Evolutionary conservation across 768 basidiomycete species (phyloP).

Genomic region (Naganishia kalamii): DNA sequence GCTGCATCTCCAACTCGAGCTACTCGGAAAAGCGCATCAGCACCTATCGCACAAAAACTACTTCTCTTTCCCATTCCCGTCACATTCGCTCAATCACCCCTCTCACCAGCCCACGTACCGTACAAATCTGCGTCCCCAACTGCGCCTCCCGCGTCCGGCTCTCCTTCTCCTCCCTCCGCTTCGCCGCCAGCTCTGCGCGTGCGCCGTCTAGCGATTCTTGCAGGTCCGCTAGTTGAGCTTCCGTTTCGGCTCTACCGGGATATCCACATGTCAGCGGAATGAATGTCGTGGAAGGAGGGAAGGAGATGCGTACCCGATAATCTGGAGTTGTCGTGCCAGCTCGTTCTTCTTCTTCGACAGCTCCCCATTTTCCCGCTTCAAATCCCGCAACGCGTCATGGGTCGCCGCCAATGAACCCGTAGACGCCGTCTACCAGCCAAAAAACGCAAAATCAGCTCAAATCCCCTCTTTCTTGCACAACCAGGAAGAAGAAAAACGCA

Average conservation of each 20-base stretch:
- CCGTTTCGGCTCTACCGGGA: constrained; percentile 1
- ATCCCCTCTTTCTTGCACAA: background rate
- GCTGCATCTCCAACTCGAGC: constrained; percentile 17
- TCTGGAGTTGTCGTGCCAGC: background rate
- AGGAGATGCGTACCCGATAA: background rate
- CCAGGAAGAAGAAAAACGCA: background rate
- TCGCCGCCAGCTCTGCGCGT: background rate
- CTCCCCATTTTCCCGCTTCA: constrained; percentile 1
- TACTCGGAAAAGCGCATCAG: background rate
- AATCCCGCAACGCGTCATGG: background rate
- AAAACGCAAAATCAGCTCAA: background rate
- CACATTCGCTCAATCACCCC: background rate
- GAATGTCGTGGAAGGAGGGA: no score
- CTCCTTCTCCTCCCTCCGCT: constrained; percentile 16
- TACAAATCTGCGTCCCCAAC: constrained; percentile 12
- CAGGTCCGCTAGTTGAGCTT: constrained; percentile 7
- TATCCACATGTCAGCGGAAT: background rate
- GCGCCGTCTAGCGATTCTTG: constrained; percentile 12
- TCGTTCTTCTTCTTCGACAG: background rate
- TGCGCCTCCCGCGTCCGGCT: constrained; percentile 5
- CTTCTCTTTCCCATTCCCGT: background rate
- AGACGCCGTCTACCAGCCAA: background rate
- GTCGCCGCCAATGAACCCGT: background rate
- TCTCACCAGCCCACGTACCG: background rate
- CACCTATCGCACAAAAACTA: no score